Evolutionary conservation across 1,139 yeast species (phyloP).

Genomic region (Debaryomyces robertsiae): DNA sequence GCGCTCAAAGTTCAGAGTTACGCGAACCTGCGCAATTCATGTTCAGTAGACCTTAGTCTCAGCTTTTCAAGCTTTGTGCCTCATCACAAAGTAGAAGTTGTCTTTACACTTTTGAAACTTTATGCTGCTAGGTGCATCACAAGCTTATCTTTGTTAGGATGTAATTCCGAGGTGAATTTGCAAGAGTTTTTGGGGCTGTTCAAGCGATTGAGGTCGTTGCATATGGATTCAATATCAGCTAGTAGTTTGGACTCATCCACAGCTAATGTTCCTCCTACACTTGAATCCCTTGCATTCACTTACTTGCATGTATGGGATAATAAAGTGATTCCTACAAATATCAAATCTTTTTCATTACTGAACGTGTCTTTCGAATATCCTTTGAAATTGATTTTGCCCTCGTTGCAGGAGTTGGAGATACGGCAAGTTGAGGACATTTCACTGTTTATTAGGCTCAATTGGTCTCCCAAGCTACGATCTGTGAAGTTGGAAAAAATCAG

Average conservation of each 20-base stretch:
- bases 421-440: background rate
- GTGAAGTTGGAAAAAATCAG: slow-evolving; percentile 1
- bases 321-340: background rate
- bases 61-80: background rate
- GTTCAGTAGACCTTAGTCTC: background rate
- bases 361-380: background rate
- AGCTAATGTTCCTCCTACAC: background rate
- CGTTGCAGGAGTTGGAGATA: background rate
- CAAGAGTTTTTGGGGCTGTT: background rate
- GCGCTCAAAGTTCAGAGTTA: background rate
- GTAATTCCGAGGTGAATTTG: background rate
- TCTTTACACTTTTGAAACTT: background rate
- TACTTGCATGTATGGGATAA: background rate
- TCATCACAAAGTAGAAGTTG: background rate
- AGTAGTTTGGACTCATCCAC: no score
- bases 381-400: background rate
- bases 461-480: background rate
- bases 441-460: background rate
- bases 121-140: background rate
- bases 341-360: slow-evolving; percentile 1
- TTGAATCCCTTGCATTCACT: background rate
- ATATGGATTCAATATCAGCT: background rate
- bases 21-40: background rate
- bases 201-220: background rate
- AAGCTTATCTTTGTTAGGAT: background rate